Base-by-base conservation (phyloP, 441 rosid genomes). In the Gossypium davidsonii region DNA sequence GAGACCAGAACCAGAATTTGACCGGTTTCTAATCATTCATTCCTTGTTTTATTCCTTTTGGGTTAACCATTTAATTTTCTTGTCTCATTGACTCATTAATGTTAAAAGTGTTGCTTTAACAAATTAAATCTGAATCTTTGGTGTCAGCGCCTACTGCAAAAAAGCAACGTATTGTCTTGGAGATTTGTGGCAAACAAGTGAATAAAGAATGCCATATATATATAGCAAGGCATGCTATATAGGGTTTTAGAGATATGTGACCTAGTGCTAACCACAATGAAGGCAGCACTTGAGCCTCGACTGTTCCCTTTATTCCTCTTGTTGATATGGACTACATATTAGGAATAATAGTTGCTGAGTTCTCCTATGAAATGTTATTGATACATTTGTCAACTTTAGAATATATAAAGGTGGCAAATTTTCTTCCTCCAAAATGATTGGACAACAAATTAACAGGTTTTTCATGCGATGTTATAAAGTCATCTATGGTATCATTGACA, bases 251-350 rank as follows among this genome's bases (percentile, higher is more conserved):
- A 58, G 17, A 58, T 58, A 12, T 6, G 18, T 12, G 15, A 57
- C 8, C 67, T 20, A 21, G 55, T 64, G n/a, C 25, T 53, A 6
- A 18, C 44, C 68, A 71, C 42, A 70, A 70, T 1, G 25, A 37
- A 23, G 34, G 55, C 52, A 10, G 2, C 26, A 8, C 59, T 55
- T 25, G 37, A 59, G 42, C 73, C 73, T 39, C 57, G 6, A 21
- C n/a, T 11, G 37, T 2, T 44, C 60, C 72, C 72, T 77, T 77
- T 79, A 79, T 82, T 82, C 75, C 70, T 48, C 56, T 10, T 28
- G 59, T 17, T 67, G 79, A 82, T 82, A 72, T 48, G 77, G 81
- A 79, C 79, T 77, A 79, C 11, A 51, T 26, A 15, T 46, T 9
- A n/a, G 67, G 67, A 34, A 61, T 34, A 61, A 61, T 57, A 11